Conservation (phyloP, 2,329 filamentous ascomycete species). For the Stemphylium lycopersici region DNA sequence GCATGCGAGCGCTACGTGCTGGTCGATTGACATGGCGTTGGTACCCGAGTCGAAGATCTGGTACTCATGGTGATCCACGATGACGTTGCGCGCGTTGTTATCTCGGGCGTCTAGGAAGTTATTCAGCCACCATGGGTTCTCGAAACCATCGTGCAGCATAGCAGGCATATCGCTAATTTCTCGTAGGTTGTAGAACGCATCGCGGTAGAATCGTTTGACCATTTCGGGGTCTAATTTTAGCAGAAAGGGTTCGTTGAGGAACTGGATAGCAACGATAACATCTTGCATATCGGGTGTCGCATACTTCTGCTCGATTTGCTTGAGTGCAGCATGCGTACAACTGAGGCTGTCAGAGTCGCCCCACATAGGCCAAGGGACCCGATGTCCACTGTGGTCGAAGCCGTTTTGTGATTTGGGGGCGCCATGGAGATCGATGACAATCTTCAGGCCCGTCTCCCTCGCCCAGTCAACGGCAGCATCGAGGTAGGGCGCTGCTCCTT, state of each 20-base stretch:
- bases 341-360: constrained; percentile 55
- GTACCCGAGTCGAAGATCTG: constrained; percentile 64
- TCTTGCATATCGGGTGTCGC: constrained; percentile 59
- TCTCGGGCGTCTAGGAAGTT: constrained; percentile 61
- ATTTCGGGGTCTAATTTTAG: constrained; percentile 54
- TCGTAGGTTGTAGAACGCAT: constrained; percentile 59
- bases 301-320: constrained; percentile 63
- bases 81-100: constrained; percentile 58
- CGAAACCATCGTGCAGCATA: constrained; percentile 65
- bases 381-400: constrained; percentile 66
- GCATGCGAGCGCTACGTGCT: constrained; percentile 65
- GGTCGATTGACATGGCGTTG: constrained; percentile 55
- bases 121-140: constrained; percentile 62
- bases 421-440: constrained; percentile 65
- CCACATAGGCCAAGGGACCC: constrained; percentile 52
- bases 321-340: constrained; percentile 62
- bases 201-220: constrained; percentile 61
- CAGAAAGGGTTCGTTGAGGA: constrained; percentile 63
- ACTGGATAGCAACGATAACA: constrained; percentile 63
- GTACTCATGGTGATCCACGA: constrained; percentile 73
- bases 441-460: constrained; percentile 57
- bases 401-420: constrained; percentile 62
- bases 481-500: constrained; percentile 60
- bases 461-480: constrained; percentile 64
- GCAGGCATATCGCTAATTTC: constrained; percentile 56